Percentiles rank a stretch among this genome's conserved stretches.
Conservation (phyloP, 1,284 basidiomycete genomes). For the Veloboletus limbatus region DNA sequence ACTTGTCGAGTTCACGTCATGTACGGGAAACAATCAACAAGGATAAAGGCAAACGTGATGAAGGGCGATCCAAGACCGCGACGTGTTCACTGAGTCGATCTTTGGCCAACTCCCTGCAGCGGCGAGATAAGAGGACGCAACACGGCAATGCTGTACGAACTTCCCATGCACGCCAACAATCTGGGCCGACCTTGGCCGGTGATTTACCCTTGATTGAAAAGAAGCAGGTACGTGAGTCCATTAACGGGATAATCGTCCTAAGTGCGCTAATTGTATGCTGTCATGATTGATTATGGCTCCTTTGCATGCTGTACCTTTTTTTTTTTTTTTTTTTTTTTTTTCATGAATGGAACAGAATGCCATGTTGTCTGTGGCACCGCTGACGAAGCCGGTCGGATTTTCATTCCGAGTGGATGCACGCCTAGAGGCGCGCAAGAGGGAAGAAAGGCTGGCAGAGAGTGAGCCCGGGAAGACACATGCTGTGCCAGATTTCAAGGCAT, state of each 20-base stretch:
- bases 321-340: conserved; percentile 11
- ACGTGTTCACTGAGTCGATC: no score
- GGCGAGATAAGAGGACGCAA: conserved; percentile 1
- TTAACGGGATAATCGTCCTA: conserved; percentile 25
- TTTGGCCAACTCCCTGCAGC: no score
- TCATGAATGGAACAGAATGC: conserved; percentile 21
- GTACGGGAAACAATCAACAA: conserved; percentile 8
- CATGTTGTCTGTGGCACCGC: conserved; percentile 36
- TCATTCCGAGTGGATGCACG: conserved; percentile 48
- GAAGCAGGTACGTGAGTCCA: conserved; percentile 28
- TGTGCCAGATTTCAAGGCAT: conserved; percentile 47
- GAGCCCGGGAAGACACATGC: conserved; percentile 21
- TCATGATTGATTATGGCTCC: conserved; percentile 9
- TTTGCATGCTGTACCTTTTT: conserved; percentile 17
- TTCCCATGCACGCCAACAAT: conserved; percentile 7
- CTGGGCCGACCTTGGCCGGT: conserved; percentile 17
- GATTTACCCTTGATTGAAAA: conserved; percentile 31
- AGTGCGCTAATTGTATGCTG: conserved; percentile 23
- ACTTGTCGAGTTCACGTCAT: conserved; percentile 15
- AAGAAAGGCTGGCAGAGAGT: conserved; percentile 24
- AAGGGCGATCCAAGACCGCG: conserved; percentile 3
- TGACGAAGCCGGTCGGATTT: conserved; percentile 50
- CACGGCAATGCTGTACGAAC: no score
- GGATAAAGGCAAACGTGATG: conserved; percentile 11
- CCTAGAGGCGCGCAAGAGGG: conserved; percentile 38